Base-by-base conservation (phyloP, 345 rosid genomes). In the Eucalyptus curtisii region DNA sequence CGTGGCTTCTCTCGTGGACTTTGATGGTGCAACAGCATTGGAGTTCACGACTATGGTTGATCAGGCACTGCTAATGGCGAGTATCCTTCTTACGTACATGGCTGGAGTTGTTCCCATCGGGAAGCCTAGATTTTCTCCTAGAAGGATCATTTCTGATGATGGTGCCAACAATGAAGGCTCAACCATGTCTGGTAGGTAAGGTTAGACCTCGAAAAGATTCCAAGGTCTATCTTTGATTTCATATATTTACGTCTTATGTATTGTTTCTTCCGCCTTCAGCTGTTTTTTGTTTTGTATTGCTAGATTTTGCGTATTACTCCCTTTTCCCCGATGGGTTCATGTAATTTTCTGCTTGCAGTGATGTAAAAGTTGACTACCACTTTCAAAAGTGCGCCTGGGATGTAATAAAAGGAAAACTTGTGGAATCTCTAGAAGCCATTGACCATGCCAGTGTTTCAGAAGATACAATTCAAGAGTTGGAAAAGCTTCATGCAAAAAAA, bases 181-280 rank as follows among this genome's bases (percentile, higher is more conserved):
- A 88, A 89, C 91, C 90, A 90, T 95, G 90, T 91, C 97, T 96
- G 98, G 99, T 96, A 95, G 98, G 98, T 96, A 97, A 95, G 98
- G 96, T 94, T 95, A 94, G 93, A 94, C 92, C 89, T 87, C 91
- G 22, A 85, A 89, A 86, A 86, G 64, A 89, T 89, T 89, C 47
- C 10, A 85, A 59, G 44, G 24, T 86, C 55, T 22, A 33, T 52
- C 88, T 48, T 31, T 86, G 1, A 31, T 49, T 50, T 86, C 27
- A 17, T 33, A 86, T 49, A 45, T 16, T 16, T 49, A 86, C 4
- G 61, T 48, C 40, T 47, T 14, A 19, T 37, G 81, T 45, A n/a
- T 48, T 49, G 20, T 30, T 44, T 50, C 87, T 8, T n/a, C n/a
- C n/a, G 11, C 44, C 59, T 50, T 49, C 25, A 50, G 30, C 64